Base-by-base conservation (phyloP, 2,329 filamentous ascomycete species). In the Lachnellula hyalina region DNA sequence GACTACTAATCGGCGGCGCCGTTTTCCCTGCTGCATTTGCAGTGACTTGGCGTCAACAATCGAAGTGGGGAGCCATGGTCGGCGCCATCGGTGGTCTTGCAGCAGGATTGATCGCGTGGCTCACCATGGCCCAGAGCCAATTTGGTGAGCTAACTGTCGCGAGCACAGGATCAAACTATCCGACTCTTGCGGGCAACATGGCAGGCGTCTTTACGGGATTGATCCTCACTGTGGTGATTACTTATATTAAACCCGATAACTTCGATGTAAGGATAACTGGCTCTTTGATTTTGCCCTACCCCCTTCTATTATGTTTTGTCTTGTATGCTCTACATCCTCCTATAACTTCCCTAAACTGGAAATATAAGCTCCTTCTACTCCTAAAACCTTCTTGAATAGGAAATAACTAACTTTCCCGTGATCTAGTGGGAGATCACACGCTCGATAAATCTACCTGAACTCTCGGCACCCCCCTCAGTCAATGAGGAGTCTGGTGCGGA, bases 1-100 rank as follows among this genome's bases (percentile, higher is more conserved):
- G 70, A 0, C 81, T 0, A 52, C 85, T 79, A 76, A 38, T 78
- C 77, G 79, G 77, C 28, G 77, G 78, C 0, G 78, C 77, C 77
- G 78, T 80, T 50, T 76, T 81, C 58, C 78, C 78, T 0, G 80
- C 78, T 6, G 70, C 73, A 0, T 79, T 80, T 53, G 76, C 78
- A 0, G 75, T 81, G 14, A 68, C 81, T 0, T 81, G 78, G 77
- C 71, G 70, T 40, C 71, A 71, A 15, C 78, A 81, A 58, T 77
- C 71, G 48, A 75, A 70, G 51, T 65, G 68, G 0, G 78, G 78
- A 0, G 77, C 77, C 1, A 74, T 80, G 8, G 65, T 76, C 2
- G 73, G 77, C 0, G 77, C 78, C 57, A 12, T 80, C 0, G 62
- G 80, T 0, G 78, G 79, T 0, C 70, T 80, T 55, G 71, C 68